Evolutionary conservation across 495 filamentous ascomycete species (phyloP).

Genomic region (Neurospora sp.): DNA sequence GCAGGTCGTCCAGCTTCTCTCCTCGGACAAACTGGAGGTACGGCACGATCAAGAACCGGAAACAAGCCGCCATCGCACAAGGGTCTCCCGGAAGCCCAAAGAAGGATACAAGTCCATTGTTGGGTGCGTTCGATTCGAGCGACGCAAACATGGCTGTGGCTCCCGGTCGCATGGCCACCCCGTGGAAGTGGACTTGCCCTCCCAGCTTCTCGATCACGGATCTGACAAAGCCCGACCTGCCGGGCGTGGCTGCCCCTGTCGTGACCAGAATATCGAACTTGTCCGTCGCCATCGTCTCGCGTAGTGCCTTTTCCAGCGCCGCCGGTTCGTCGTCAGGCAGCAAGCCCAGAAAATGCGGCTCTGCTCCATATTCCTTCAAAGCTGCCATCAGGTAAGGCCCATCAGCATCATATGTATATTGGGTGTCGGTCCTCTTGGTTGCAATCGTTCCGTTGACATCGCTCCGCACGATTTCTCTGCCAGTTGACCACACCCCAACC

Average conservation of each 20-base stretch:
- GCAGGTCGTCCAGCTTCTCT: not conserved
- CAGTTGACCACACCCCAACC: not conserved
- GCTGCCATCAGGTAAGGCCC: not conserved
- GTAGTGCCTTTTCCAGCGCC: not conserved
- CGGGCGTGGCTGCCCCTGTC: not conserved
- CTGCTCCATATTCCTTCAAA: not conserved
- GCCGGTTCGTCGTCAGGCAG: not conserved
- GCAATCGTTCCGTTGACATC: not conserved
- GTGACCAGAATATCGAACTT: not conserved
- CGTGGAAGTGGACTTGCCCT: not conserved
- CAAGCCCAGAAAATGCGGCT: not conserved
- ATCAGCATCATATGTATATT: not conserved
- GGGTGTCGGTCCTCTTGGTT: not conserved
- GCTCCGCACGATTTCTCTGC: not conserved
- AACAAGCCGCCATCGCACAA: not conserved
- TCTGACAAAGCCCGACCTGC: not conserved
- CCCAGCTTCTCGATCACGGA: not conserved
- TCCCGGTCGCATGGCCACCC: not conserved
- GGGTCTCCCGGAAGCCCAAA: not conserved
- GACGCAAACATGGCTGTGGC: not conserved
- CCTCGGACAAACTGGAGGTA: not conserved
- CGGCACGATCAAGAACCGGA: not conserved
- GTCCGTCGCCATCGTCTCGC: not conserved
- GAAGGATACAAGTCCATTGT: not conserved
- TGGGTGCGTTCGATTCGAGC: not conserved